These are phyloP conservation scores for Fusarium globosum DNA, from an alignment of 2,329 filamentous ascomycete species.

Conservation along the genomic window DNA sequence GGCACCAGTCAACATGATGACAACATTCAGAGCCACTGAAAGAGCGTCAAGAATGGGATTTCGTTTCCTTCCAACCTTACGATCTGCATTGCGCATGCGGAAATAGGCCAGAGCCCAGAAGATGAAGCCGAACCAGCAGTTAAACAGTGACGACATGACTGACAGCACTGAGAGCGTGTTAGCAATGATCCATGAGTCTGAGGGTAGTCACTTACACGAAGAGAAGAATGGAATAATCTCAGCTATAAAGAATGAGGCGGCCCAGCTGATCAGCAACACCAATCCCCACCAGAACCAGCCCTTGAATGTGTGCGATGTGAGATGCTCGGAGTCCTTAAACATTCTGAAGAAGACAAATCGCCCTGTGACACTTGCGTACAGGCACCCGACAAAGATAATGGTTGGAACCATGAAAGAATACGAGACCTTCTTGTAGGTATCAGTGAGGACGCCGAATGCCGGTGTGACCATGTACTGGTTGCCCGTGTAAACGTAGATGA, in stretches of 20 bases:
- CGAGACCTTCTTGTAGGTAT: slow-evolving; percentile 84
- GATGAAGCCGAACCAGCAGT: slow-evolving; percentile 94
- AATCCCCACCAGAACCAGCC: slow-evolving; percentile 83
- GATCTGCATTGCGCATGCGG: slow-evolving; percentile 75
- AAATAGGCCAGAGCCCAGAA: slow-evolving; percentile 90
- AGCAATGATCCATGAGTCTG: not conserved
- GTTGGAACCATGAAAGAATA: slow-evolving; percentile 97
- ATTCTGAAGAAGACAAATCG: slow-evolving; percentile 92
- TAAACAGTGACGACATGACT: slow-evolving; percentile 86
- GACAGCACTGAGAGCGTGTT: slow-evolving; percentile 62
- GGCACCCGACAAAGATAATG: slow-evolving; percentile 87
- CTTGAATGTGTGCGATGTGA: slow-evolving; percentile 80
- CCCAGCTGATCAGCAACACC: slow-evolving; percentile 77
- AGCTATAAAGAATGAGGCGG: slow-evolving; percentile 86
- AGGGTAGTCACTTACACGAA: slow-evolving; percentile 62
- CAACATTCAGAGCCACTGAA: slow-evolving; percentile 73
- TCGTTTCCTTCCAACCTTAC: slow-evolving; percentile 61
- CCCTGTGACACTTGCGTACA: slow-evolving; percentile 89
- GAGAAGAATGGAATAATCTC: slow-evolving; percentile 95
- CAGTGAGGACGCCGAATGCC: slow-evolving; percentile 84
- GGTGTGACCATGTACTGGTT: slow-evolving; percentile 89
- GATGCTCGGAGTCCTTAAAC: slow-evolving; percentile 81
- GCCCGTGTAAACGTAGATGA: slow-evolving; percentile 87
- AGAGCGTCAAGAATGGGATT: slow-evolving; percentile 62
- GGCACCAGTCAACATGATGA: slow-evolving; percentile 78